These are phyloP conservation scores for Plenodomus lindquistii DNA, from an alignment of 2,329 filamentous ascomycete genomes.

Conservation along the genomic window DNA sequence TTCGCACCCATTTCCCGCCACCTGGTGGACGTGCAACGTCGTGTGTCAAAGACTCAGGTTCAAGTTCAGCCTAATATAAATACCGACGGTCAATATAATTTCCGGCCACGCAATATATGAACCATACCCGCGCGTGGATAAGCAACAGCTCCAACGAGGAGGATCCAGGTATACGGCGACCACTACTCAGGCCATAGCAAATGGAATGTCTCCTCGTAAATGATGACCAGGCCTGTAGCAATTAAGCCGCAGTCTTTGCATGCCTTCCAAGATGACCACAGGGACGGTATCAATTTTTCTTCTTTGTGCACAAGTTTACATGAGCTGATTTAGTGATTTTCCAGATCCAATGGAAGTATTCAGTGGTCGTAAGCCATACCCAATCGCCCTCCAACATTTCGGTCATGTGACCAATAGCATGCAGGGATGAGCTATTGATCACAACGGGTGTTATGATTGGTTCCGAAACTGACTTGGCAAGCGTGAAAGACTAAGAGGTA, in stretches of 20 bases:
- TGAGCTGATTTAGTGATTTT: neutral
- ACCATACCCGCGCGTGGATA: slow-evolving; percentile 4
- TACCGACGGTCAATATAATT: slow-evolving; percentile 31
- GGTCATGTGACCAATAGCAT: no score
- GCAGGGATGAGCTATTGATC: no score
- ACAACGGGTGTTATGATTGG: no score
- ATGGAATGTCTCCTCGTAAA: slow-evolving; percentile 11
- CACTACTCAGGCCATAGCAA: slow-evolving; percentile 7
- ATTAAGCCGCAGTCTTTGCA: slow-evolving; percentile 26
- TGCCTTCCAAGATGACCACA: neutral
- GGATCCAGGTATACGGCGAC: slow-evolving; percentile 14
- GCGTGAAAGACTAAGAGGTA: no score
- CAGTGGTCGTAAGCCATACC: no score
- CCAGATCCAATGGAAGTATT: no score
- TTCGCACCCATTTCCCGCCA: neutral
- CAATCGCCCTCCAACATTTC: no score
- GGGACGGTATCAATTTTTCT: neutral
- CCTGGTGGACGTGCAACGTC: neutral
- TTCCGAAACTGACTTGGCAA: no score
- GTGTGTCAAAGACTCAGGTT: slow-evolving; percentile 8
- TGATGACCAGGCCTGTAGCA: slow-evolving; percentile 15
- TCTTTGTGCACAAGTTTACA: neutral
- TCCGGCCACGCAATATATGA: slow-evolving; percentile 20
- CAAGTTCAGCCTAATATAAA: slow-evolving; percentile 37
- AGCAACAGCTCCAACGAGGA: slow-evolving; percentile 6